Conservation (phyloP, 345 rosid genomes). For the Citropsis articulata region DNA sequence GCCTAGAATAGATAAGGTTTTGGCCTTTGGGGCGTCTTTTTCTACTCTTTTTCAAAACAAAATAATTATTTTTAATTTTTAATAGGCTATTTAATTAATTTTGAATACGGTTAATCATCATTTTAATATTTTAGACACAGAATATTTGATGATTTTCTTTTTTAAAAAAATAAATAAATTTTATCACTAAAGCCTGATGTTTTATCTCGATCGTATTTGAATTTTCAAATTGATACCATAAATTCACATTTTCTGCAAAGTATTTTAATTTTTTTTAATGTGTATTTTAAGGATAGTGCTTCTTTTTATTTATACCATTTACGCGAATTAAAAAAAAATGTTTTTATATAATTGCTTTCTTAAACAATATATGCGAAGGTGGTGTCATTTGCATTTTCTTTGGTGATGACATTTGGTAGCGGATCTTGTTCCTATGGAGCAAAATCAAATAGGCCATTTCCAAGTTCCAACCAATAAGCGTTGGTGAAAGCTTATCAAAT, state of each 20-base stretch:
- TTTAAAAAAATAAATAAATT: too few species aligned
- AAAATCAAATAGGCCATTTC: not conserved
- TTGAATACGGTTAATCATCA: too few species aligned
- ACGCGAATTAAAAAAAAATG: not conserved
- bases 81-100: not conserved
- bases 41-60: not conserved
- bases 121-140: too few species aligned
- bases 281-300: not conserved
- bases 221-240: too few species aligned
- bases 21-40: not conserved
- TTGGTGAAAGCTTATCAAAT: not conserved
- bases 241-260: too few species aligned
- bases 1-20: not conserved
- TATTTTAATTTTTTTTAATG: not conserved
- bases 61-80: too few species aligned
- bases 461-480: not conserved
- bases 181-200: too few species aligned
- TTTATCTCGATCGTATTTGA: too few species aligned
- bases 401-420: not conserved
- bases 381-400: not conserved
- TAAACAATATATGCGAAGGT: too few species aligned
- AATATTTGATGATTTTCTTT: too few species aligned
- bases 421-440: not conserved
- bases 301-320: too few species aligned
- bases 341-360: too few species aligned